Percentiles rank a stretch among this genome's conserved stretches.
These are phyloP conservation scores for Gamsiella multidivaricata DNA, from an alignment of 192 early-diverging fungal species.

Conservation along the genomic window DNA sequence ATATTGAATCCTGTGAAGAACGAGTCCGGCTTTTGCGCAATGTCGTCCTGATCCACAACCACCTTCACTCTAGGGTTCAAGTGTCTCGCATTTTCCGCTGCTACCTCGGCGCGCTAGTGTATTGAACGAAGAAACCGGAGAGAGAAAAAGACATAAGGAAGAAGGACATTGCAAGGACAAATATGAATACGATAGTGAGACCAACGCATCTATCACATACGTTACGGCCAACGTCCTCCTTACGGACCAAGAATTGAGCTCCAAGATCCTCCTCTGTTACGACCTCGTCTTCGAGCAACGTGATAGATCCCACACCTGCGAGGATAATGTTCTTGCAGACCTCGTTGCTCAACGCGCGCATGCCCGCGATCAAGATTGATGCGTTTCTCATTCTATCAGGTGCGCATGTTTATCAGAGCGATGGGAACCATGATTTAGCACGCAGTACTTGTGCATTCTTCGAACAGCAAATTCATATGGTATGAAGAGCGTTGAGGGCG, in stretches of 20 bases:
- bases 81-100: constrained; percentile 68
- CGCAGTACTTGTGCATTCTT: too few relatives aligned
- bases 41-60: constrained; percentile 56
- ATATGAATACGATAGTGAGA: neutral
- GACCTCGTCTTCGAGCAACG: constrained; percentile 69
- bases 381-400: constrained; percentile 79
- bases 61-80: constrained; percentile 89
- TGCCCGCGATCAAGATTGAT: constrained; percentile 77
- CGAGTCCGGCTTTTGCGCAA: constrained; percentile 55
- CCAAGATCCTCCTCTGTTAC: constrained; percentile 76
- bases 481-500: neutral
- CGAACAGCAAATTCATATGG: neutral
- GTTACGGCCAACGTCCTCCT: constrained; percentile 76
- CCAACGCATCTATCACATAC: constrained; percentile 55
- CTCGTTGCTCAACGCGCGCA: constrained; percentile 84
- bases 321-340: constrained; percentile 93
- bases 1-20: constrained; percentile 76
- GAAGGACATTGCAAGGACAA: too few relatives aligned
- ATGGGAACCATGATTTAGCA: too few relatives aligned
- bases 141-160: constrained; percentile 15
- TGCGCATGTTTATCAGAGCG: constrained; percentile 1
- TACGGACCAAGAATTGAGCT: constrained; percentile 77
- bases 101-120: constrained; percentile 71
- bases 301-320: constrained; percentile 84
- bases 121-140: too few relatives aligned